Evolutionary conservation across 2,329 filamentous ascomycete species (phyloP), one percentile per base, ranked within the genome.

Genomic region (Apiospora malaysiana): DNA sequence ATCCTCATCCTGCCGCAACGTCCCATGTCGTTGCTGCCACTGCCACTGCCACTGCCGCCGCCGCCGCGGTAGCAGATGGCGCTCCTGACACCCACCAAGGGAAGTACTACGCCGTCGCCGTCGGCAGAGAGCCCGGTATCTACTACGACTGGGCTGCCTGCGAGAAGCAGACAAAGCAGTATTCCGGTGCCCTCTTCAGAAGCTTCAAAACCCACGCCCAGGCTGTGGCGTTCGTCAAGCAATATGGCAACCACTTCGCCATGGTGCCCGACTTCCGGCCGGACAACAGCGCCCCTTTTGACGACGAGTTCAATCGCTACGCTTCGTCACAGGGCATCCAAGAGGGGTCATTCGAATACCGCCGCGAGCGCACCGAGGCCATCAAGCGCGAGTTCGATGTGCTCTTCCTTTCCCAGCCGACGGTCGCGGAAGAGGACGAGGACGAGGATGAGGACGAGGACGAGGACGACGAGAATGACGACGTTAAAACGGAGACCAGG

Each of bases 231-330:
- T 8, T 78, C 75, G 9, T 78, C 25, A 27, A 27, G 27, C 2
- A 21, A 27, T 6, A 10, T 3, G 51, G 51, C 51, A 59, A 59
- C 51, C 51, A 74, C 45, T 78, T 78, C 69, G 74, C 74, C 18
- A 74, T 75, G 59, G 70, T 77, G 7, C 70, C 73, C 1, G 47
- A 74, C 68, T 78, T 78, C 25, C 42, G 69, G 45, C 75, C 77
- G n/a, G 49, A 76, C 42, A 66, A 66, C 40, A 70, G 67, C 14
- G 72, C 74, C 5, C 69, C 69, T 21, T 78, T 78, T 37, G 76
- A 77, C 2, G 73, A 77, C 10, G 76, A 78, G 37, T 78, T 78
- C 21, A n/a, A 47, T 5, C 76, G 77, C 10, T 75, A 76, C 56
- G 76, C 76, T 16, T 78, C 75, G 9, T 78, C 76, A 14, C 77